Conservation (phyloP, 2,329 filamentous ascomycete species). For the Xylaria multiplex region DNA sequence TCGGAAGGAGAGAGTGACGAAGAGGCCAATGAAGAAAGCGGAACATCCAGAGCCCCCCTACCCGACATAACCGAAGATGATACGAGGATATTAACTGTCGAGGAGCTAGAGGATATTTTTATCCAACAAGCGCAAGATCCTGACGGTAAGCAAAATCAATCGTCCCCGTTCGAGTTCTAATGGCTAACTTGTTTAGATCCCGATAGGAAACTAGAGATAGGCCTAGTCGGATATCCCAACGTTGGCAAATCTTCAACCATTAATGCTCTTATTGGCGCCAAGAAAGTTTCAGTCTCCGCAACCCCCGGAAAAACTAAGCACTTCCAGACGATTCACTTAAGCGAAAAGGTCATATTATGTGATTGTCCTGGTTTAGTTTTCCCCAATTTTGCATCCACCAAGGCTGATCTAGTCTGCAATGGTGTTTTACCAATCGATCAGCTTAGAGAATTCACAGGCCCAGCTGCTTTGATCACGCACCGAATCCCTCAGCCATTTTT, state of each 20-base stretch:
- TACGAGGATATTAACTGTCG: constrained; percentile 87
- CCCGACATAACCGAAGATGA: constrained; percentile 63
- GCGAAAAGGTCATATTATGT: constrained; percentile 87
- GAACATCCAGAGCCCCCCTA: constrained; percentile 51
- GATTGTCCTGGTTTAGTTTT: constrained; percentile 99
- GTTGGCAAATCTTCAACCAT: constrained; percentile 99
- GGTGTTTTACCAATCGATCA: constrained; percentile 97
- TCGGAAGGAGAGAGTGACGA: constrained; percentile 44
- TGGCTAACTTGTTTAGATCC: constrained; percentile 53
- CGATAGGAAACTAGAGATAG: constrained; percentile 81
- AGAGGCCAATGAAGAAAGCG: constrained; percentile 52
- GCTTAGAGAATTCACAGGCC: constrained; percentile 90
- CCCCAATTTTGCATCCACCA: constrained; percentile 96
- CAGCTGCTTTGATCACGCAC: constrained; percentile 81
- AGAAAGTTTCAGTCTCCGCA: constrained; percentile 97
- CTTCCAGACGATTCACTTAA: constrained; percentile 97
- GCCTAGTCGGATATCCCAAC: constrained; percentile 96
- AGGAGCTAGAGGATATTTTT: constrained; percentile 92
- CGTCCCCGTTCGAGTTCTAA: not conserved
- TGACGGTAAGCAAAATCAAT: constrained; percentile 54
- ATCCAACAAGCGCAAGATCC: constrained; percentile 74
- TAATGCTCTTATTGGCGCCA: constrained; percentile 97
- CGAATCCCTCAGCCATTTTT: constrained; percentile 89
- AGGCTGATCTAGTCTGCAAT: constrained; percentile 94
- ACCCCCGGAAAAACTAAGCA: constrained; percentile 99